Base-by-base conservation (phyloP, 1,139 yeast genomes). In the Yamadazyma membranifaciens region DNA sequence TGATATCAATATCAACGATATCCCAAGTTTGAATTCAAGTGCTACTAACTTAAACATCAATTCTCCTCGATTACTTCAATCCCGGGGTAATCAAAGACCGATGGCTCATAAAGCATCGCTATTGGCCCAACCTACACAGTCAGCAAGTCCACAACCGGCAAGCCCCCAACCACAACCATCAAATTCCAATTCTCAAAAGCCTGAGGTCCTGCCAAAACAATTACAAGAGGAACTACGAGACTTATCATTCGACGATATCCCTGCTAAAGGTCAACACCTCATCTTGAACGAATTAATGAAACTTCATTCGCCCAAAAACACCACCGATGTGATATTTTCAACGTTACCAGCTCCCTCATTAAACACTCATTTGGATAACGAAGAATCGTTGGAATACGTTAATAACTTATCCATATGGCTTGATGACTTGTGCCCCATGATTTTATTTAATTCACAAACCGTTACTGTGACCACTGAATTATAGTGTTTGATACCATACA, bases 391-490 rank as follows among this genome's bases (percentile, higher is more conserved):
- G 40, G 89, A 84, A 34, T 92, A 89, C 55, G 79, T 86, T 9
- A 81, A 81, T 42, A 84, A 84, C 49, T 67, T 92, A 42, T 85
- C 89, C 36, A 63, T 86, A 11, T 87, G 97, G 95, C 71, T 89
- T 42, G 78, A 81, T 39, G 88, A 76, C 9, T 64, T 92, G 34
- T 96, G 96, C 0, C 96, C 98, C 0, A 74, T 80, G 3, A 60
- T 92, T 56, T 63, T 92, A 46, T 73, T 92, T 42, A 91, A 92
- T 57, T 87, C 97, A 0, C 95, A 89, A 62, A 84, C 96, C 0
- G 88, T 91, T 69, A 92, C 98, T 0, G 98, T 92, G 1, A 92
- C 98, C 0, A 91, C 97, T 10, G 89, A 95, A 16, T 67, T 87
- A 47, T 87, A 67, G 42, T 7, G 7, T 20, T 20, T 20, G 5